Conservation (phyloP, 352 stramenopile genomes). For the Blastocystis sp. region DNA sequence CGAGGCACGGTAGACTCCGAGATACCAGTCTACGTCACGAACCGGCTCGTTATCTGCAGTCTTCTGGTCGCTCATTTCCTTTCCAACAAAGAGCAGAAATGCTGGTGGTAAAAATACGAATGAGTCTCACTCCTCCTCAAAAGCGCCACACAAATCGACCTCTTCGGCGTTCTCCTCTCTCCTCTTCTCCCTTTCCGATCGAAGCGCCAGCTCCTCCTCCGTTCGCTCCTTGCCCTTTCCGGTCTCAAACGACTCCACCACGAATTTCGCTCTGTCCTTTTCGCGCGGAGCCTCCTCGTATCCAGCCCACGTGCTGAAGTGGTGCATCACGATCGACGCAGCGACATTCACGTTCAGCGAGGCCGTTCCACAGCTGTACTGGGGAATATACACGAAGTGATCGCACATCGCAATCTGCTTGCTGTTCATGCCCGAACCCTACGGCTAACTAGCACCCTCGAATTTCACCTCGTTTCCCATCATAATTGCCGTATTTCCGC, state of each 20-base stretch:
- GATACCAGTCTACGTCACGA: conserved; percentile 38
- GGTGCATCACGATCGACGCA: conserved; percentile 86
- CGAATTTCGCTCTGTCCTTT: conserved; percentile 69
- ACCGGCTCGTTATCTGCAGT: not conserved
- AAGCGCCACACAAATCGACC: conserved; percentile 34
- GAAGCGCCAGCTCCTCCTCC: conserved; percentile 35
- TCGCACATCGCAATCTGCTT: conserved; percentile 87
- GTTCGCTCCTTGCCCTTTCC: conserved; percentile 29
- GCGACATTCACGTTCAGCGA: conserved; percentile 91
- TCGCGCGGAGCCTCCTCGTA: conserved; percentile 70
- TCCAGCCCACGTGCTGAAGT: conserved; percentile 76
- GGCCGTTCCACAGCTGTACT: conserved; percentile 87
- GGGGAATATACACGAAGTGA: conserved; percentile 87
- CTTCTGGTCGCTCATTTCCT: conserved; percentile 38
- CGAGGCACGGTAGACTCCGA: conserved; percentile 8
- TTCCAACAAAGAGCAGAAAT: conserved; percentile 7
- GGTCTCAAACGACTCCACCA: conserved; percentile 47
- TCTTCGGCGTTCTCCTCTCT: conserved; percentile 30
- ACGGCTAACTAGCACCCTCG: conserved; percentile 61
- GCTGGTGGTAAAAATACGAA: not conserved
- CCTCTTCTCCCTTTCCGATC: conserved; percentile 9
- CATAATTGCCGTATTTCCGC: conserved; percentile 84
- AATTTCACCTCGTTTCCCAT: conserved; percentile 86
- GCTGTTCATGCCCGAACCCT: conserved; percentile 84
- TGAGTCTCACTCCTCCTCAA: conserved; percentile 40